Conservation (phyloP, 371 early-diverging fungal species). For the Phascolomyces articulosus region DNA sequence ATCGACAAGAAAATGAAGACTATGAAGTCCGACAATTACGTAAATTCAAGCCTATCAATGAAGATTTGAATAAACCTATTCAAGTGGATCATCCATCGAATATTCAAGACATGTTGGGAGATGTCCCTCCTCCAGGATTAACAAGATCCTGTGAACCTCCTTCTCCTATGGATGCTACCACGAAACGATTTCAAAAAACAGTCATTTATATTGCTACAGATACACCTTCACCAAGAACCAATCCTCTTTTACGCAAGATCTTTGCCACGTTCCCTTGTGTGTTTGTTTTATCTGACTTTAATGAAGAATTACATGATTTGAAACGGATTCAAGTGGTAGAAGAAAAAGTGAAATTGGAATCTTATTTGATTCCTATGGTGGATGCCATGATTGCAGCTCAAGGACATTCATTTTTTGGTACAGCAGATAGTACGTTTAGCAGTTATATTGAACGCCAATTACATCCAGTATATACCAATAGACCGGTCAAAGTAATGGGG, state of each 20-base stretch:
- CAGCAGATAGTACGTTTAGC: conserved; percentile 62
- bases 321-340: conserved; percentile 44
- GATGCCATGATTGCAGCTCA: conserved; percentile 67
- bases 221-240: conserved; percentile 52
- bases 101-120: conserved; percentile 29
- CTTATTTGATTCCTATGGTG: conserved; percentile 65
- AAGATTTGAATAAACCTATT: conserved; percentile 25
- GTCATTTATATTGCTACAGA: conserved; percentile 65
- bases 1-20: conserved; percentile 39
- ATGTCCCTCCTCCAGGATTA: conserved; percentile 3
- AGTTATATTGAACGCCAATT: conserved; percentile 60
- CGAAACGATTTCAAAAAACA: conserved; percentile 24
- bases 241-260: conserved; percentile 59
- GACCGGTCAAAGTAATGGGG: conserved; percentile 30
- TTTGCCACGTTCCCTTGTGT: conserved; percentile 65
- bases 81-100: conserved; percentile 36
- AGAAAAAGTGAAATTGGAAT: conserved; percentile 53
- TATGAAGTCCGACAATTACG: conserved; percentile 47
- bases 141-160: not conserved
- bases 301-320: conserved; percentile 42
- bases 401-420: conserved; percentile 60
- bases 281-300: conserved; percentile 59
- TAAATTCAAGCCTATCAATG: conserved; percentile 14
- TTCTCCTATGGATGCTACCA: conserved; percentile 7
- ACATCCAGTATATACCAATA: conserved; percentile 52